Conservation (phyloP, 2,329 filamentous ascomycete genomes). For the Fusarium denticulatum region DNA sequence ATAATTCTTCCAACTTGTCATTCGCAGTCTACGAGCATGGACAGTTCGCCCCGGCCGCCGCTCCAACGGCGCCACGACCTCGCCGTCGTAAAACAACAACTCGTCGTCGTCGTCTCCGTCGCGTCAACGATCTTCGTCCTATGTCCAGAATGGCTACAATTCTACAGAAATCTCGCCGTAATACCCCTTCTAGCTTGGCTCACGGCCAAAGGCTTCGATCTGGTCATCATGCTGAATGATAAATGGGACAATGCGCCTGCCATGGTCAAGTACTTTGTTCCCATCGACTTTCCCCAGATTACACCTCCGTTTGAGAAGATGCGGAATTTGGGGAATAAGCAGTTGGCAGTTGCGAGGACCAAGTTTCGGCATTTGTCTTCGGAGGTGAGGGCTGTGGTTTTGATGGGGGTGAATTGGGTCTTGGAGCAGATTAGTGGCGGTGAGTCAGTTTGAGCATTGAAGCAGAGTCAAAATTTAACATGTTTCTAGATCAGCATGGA, state of each 20-base stretch:
- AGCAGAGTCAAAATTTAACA: fast-evolving
- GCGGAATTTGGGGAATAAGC: background rate
- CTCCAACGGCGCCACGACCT: slow-evolving; percentile 7
- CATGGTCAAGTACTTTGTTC: slow-evolving; percentile 24
- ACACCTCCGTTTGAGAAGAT: slow-evolving; percentile 19
- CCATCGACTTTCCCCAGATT: background rate
- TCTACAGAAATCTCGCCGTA: slow-evolving; percentile 19
- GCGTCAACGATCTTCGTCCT: slow-evolving; percentile 9
- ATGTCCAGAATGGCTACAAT: slow-evolving; percentile 10
- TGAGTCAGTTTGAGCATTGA: background rate
- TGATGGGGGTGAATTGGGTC: background rate
- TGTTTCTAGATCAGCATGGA: background rate
- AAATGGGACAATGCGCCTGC: slow-evolving; percentile 16
- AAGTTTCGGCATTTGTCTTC: background rate
- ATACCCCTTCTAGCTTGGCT: slow-evolving; percentile 20
- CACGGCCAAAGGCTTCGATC: slow-evolving; percentile 1
- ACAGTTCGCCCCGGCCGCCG: background rate
- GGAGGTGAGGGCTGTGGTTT: background rate
- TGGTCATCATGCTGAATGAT: slow-evolving; percentile 9
- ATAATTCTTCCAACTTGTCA: background rate
- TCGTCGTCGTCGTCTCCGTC: slow-evolving; percentile 11
- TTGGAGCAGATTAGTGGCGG: background rate
- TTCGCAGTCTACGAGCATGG: background rate
- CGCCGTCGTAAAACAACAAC: slow-evolving; percentile 13
- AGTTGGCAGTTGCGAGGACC: background rate